These are phyloP conservation scores for Quercus phellos DNA, from an alignment of 331 rosid genomes.

Conservation along the genomic window DNA sequence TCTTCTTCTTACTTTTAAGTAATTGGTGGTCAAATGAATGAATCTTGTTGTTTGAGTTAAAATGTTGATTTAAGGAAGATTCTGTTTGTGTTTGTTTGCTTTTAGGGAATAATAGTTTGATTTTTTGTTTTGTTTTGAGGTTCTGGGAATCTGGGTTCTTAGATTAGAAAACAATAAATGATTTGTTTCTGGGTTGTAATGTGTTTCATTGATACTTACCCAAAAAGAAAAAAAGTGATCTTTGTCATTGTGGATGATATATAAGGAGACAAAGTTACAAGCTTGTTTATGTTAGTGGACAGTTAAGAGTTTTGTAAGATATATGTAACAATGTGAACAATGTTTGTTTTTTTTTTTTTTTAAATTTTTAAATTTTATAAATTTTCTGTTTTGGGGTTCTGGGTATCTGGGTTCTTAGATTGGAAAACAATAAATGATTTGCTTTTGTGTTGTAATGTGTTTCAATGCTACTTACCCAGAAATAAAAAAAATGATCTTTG, in stretches of 20 bases:
- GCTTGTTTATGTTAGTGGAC: background rate
- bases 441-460: background rate
- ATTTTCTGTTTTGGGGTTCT: no score
- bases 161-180: background rate
- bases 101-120: no score
- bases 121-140: no score
- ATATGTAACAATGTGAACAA: background rate
- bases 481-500: background rate
- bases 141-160: no score
- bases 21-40: background rate
- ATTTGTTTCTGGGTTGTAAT: background rate
- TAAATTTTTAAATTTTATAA: no score
- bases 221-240: background rate
- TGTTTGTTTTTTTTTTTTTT: no score
- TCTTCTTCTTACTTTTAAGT: background rate
- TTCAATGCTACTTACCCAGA: background rate
- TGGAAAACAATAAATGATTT: background rate
- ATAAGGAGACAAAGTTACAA: background rate
- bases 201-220: background rate
- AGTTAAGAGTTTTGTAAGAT: background rate
- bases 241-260: conserved; percentile 1
- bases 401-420: background rate
- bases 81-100: no score
- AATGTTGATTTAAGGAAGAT: no score
- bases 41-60: no score